phyloP scores from a whole-genome alignment of 2,329 filamentous ascomycete genomes.

The Cercospora citrullina region DNA sequence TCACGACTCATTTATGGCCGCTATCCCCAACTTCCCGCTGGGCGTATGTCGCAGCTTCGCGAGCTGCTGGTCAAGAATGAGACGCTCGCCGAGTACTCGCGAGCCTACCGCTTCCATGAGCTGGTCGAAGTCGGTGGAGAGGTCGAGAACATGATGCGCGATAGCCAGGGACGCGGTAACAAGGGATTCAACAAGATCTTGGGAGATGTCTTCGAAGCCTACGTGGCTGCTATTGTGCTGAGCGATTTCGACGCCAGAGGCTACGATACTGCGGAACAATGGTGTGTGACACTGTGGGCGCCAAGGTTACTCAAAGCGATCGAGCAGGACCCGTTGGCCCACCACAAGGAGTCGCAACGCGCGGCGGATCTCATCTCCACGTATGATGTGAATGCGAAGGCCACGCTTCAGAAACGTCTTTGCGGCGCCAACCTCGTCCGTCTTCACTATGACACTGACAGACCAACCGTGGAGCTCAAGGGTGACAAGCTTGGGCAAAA shows the following conservation, averaged over 20 bases:
- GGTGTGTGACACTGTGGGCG: constrained; percentile 76
- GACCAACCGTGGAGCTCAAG: constrained; percentile 56
- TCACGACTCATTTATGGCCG: constrained; percentile 73
- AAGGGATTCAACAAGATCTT: constrained; percentile 69
- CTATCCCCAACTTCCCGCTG: constrained; percentile 65
- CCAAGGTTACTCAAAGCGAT: constrained; percentile 51
- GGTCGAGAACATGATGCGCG: constrained; percentile 19
- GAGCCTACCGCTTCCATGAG: constrained; percentile 68
- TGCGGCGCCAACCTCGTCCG: constrained; percentile 35
- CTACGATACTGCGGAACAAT: constrained; percentile 61
- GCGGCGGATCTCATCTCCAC: constrained; percentile 24
- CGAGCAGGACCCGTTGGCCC: constrained; percentile 1
- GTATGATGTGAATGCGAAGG: constrained; percentile 44
- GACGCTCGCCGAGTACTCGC: constrained; percentile 69
- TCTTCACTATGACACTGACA: constrained; percentile 52
- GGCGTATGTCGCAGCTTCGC: constrained; percentile 71
- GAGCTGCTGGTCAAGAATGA: constrained; percentile 80
- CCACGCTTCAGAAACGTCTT: constrained; percentile 41
- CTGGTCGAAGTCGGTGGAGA: constrained; percentile 55
- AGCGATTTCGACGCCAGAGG: constrained; percentile 63
- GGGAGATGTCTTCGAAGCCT: constrained; percentile 89
- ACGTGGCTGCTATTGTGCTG: constrained; percentile 75
- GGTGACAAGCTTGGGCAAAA: constrained; percentile 53
- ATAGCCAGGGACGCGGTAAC: constrained; percentile 41
- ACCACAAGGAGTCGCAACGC: not conserved